Base-by-base conservation (phyloP, 495 filamentous ascomycete species). In the Diplogelasinospora grovesii region DNA sequence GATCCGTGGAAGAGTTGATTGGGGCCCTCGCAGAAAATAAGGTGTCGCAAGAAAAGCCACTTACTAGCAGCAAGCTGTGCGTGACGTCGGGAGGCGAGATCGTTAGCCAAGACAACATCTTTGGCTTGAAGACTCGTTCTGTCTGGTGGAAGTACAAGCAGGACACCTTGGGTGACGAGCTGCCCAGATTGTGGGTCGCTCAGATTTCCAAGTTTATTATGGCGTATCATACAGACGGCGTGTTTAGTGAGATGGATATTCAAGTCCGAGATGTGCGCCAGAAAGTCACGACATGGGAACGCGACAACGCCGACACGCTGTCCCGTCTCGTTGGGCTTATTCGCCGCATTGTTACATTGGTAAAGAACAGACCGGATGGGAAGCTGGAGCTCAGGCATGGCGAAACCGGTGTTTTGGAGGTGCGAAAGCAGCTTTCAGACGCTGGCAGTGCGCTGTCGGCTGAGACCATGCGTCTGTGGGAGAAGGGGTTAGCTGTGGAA, bases 121-220 rank as follows among this genome's bases (percentile, higher is more conserved):
- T 85, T 49, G 81, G 85, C 40, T 60, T 86, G 34, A 85, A 85
- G 48, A 87, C 83, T 1, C 70, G 78, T 7, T 69, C 65, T 15
- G 52, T 65, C 28, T 59, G 61, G 21, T 51, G 50, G 16, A 50
- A 34, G 15, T 8, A 7, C 23, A 30, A 32, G 7, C 40, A 39
- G n/a, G 44, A 57, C 18, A 50, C 57, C 16, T 46, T 69, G 6
- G 43, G 29, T 2, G 71, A 75, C 2, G 63, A 76, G 26, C 48
- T 79, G 9, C 69, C 73, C 3, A 64, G 76, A 1, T 63, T 84
- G 5, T 85, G 79, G 80, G 20, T 82, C 0, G 46, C 63, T 1
- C 81, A 82, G 38, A 75, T 78, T 33, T 75, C 78, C 0, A 75
- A 76, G 35, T 72, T 85, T 30, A 51, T 85, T 18, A 56, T 82